Conservation (phyloP, 2,329 filamentous ascomycete species). For the Hymenoscyphus albidus region DNA sequence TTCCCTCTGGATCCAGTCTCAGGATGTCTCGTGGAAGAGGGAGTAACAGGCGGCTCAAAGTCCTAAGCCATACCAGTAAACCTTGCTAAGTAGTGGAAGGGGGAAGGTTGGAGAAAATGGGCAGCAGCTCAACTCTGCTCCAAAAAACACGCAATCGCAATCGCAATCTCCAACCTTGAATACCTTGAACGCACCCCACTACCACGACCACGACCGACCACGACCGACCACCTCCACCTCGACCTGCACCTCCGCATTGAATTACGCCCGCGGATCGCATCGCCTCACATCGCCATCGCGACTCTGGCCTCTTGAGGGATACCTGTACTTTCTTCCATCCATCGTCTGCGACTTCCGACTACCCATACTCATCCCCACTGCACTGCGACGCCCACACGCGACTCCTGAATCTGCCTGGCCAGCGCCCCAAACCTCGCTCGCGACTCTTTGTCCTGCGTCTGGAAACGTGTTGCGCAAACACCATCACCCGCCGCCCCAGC, state of each 20-base stretch:
- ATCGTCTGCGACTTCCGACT: background rate
- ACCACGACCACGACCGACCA: too few species aligned
- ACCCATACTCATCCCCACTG: background rate
- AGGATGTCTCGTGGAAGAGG: background rate
- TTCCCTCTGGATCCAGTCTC: background rate
- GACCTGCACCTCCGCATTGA: too few species aligned
- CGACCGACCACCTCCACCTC: too few species aligned
- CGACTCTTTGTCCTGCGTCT: conserved; percentile 1
- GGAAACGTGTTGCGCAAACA: conserved; percentile 2
- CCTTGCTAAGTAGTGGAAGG: background rate
- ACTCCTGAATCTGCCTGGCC: background rate
- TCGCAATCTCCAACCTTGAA: background rate
- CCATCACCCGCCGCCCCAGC: background rate
- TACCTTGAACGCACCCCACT: background rate
- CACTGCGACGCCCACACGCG: background rate
- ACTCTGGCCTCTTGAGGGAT: background rate
- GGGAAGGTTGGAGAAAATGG: background rate
- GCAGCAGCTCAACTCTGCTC: background rate
- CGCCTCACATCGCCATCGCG: background rate
- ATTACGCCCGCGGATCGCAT: too few species aligned
- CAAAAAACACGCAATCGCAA: background rate
- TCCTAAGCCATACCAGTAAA: background rate
- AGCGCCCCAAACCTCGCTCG: background rate
- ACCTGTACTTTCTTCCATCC: background rate
- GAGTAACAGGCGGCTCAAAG: too few species aligned